Conservation (phyloP, 371 early-diverging fungal genomes). For the Mucor piriformis region DNA sequence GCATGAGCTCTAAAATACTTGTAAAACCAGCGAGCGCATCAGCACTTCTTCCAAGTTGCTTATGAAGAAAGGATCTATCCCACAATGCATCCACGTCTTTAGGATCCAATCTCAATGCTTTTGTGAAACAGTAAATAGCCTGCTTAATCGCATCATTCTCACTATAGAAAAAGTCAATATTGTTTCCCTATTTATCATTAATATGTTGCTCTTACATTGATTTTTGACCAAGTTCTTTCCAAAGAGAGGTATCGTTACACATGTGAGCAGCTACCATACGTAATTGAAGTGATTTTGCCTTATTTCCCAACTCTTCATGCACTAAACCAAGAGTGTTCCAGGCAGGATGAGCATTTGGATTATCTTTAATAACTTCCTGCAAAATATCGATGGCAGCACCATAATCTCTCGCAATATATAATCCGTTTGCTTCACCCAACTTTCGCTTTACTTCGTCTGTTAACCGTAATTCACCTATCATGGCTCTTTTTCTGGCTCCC, state of each 20-base stretch:
- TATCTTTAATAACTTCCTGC: slow-evolving; percentile 75
- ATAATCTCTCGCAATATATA: slow-evolving; percentile 73
- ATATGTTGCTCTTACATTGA: slow-evolving; percentile 60
- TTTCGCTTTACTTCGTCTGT: slow-evolving; percentile 57
- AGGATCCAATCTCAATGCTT: slow-evolving; percentile 67
- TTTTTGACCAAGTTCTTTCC: slow-evolving; percentile 84
- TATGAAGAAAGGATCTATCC: slow-evolving; percentile 69
- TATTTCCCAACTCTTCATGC: slow-evolving; percentile 86
- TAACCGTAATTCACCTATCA: slow-evolving; percentile 35
- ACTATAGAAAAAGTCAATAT: too few species aligned
- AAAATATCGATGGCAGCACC: slow-evolving; percentile 68
- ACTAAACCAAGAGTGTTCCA: slow-evolving; percentile 91
- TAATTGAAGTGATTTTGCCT: slow-evolving; percentile 74
- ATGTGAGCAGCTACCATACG: slow-evolving; percentile 92
- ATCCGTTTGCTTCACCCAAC: slow-evolving; percentile 76
- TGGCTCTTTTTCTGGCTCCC: slow-evolving; percentile 17
- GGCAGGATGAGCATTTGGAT: slow-evolving; percentile 73
- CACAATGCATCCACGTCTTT: slow-evolving; percentile 70
- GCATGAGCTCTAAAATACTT: slow-evolving; percentile 49
- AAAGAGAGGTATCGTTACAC: slow-evolving; percentile 73
- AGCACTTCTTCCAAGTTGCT: slow-evolving; percentile 41
- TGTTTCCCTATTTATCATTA: neutral
- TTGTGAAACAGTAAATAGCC: slow-evolving; percentile 81
- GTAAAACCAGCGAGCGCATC: slow-evolving; percentile 60
- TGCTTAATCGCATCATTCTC: slow-evolving; percentile 70